A percentile compares a stretch with the other conserved stretches of the same genome.
Evolutionary conservation across 306 rosid species (phyloP).

Genomic region (Elaeagnus macrophylla): DNA sequence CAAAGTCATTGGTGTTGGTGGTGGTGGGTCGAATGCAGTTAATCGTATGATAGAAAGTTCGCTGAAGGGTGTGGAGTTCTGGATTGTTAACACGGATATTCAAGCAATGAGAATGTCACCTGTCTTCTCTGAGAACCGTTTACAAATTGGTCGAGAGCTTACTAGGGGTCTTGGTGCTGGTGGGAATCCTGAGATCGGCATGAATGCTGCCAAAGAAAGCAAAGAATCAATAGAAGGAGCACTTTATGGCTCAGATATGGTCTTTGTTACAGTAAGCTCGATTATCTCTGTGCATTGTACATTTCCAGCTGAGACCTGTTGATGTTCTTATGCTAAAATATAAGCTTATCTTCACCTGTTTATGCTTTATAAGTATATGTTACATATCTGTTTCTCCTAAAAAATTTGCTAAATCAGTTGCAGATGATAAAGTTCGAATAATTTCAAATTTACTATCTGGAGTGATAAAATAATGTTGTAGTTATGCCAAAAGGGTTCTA

Average conservation of each 20-base stretch:
- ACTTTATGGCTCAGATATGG: slow-evolving; percentile 91
- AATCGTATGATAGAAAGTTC: slow-evolving; percentile 98
- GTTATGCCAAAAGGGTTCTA: too few species aligned
- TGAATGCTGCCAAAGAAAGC: slow-evolving; percentile 99
- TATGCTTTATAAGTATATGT: background rate
- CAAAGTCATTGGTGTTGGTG: slow-evolving; percentile 91
- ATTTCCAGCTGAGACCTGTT: slow-evolving; percentile 5
- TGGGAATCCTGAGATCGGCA: slow-evolving; percentile 96
- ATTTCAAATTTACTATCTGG: too few species aligned
- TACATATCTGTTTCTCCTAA: too few species aligned
- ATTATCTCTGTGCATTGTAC: slow-evolving; percentile 19
- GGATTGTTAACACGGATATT: slow-evolving; percentile 90
- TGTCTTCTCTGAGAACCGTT: slow-evolving; percentile 57
- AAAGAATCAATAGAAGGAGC: slow-evolving; percentile 77
- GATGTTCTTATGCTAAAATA: background rate
- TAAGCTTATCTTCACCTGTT: background rate
- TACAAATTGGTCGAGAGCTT: slow-evolving; percentile 94
- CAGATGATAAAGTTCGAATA: too few species aligned
- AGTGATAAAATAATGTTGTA: too few species aligned
- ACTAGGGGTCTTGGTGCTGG: slow-evolving; percentile 99
- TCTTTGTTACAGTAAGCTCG: slow-evolving; percentile 84
- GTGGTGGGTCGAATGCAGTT: slow-evolving; percentile 96
- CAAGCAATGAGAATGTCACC: slow-evolving; percentile 99
- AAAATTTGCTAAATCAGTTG: too few species aligned
- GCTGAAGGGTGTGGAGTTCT: slow-evolving; percentile 88